These are phyloP conservation scores for Citropsis articulata DNA, from an alignment of 345 rosid species.

Conservation along the genomic window DNA sequence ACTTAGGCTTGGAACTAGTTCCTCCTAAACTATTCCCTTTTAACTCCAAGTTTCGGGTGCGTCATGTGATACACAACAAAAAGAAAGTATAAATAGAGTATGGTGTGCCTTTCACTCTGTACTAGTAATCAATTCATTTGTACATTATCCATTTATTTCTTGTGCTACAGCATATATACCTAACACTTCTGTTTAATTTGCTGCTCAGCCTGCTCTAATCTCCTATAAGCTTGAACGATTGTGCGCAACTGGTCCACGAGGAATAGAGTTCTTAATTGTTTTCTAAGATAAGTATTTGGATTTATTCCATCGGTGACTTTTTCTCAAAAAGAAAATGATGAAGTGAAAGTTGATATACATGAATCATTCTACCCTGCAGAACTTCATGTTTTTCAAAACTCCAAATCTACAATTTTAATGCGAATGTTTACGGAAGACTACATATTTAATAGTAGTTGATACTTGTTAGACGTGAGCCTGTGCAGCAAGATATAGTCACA, in stretches of 20 bases:
- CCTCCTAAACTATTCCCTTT: too few species aligned
- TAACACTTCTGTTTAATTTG: background rate
- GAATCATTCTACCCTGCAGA: background rate
- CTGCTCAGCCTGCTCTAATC: background rate
- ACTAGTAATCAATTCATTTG: too few species aligned
- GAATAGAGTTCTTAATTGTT: slow-evolving; percentile 17
- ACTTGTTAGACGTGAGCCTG: background rate
- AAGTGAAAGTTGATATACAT: background rate
- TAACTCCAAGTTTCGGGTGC: background rate
- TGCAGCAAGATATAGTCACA: background rate
- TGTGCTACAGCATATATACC: background rate
- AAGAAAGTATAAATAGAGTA: background rate
- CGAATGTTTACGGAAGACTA: background rate
- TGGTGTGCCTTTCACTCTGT: background rate
- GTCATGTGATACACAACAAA: too few species aligned
- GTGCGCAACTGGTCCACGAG: slow-evolving; percentile 14
- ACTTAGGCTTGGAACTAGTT: background rate
- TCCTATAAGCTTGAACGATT: background rate
- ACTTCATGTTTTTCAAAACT: background rate
- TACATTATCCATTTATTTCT: background rate
- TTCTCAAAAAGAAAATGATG: slow-evolving; percentile 15
- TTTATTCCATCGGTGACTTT: slow-evolving; percentile 2
- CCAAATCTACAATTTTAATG: background rate
- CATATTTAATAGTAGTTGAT: background rate
- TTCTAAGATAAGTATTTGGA: background rate